These are phyloP conservation scores for Nakaseomyces kungkrabaensis DNA, from an alignment of 1,139 yeast genomes.

Conservation along the genomic window DNA sequence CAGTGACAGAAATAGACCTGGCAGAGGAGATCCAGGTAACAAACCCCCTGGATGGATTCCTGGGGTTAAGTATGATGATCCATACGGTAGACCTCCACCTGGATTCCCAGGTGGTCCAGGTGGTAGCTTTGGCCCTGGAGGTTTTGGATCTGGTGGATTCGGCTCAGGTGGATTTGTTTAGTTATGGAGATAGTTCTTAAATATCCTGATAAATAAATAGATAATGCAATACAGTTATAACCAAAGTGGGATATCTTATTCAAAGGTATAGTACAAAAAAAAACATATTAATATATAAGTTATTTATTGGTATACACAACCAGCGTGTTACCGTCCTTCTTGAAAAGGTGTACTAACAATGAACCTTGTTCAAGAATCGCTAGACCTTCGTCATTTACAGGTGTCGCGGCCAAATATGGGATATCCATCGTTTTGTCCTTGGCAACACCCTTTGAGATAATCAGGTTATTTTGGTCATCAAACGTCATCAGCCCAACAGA, in stretches of 20 bases:
- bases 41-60: constrained; percentile 30
- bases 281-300: neutral
- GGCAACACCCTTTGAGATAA: constrained; percentile 22
- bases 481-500: constrained; percentile 23
- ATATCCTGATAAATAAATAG: too few species aligned
- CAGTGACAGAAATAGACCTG: constrained; percentile 3
- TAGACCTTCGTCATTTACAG: constrained; percentile 22
- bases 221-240: too few species aligned
- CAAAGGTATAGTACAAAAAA: too few species aligned
- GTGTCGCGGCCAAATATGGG: constrained; percentile 14
- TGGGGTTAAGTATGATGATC: constrained; percentile 34
- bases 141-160: constrained; percentile 7
- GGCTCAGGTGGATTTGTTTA: neutral
- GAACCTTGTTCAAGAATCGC: constrained; percentile 16
- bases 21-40: constrained; percentile 16
- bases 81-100: constrained; percentile 21
- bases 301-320: constrained; percentile 18
- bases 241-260: too few species aligned
- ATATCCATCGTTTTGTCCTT: constrained; percentile 22
- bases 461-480: constrained; percentile 20
- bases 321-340: constrained; percentile 20
- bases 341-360: constrained; percentile 18
- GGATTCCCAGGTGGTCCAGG: constrained; percentile 11
- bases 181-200: neutral
- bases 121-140: constrained; percentile 12